Evolutionary conservation across 495 filamentous ascomycete species (phyloP).

Genomic region (Hamigera avellanea): DNA sequence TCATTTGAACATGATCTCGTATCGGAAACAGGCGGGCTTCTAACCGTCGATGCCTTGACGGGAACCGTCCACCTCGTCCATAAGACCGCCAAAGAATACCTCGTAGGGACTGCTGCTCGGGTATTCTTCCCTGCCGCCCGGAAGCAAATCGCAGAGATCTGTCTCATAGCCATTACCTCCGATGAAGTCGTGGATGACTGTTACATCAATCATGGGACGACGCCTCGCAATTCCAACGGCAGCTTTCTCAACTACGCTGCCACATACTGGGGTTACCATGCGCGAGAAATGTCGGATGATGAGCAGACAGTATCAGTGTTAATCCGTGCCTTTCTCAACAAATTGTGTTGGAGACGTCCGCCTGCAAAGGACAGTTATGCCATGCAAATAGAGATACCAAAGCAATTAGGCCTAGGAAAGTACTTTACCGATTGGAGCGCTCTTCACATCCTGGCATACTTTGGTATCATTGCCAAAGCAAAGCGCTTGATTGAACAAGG

Average conservation of each 20-base stretch:
- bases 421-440: conserved; percentile 18
- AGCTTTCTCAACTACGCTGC: conserved; percentile 17
- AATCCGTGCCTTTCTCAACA: conserved; percentile 22
- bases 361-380: conserved; percentile 5
- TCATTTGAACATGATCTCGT: conserved; percentile 13
- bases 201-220: conserved; percentile 9
- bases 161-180: conserved; percentile 12
- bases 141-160: conserved; percentile 20
- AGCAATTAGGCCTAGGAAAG: conserved; percentile 13
- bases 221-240: conserved; percentile 2
- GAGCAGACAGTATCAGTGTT: conserved; percentile 22
- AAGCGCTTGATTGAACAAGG: conserved; percentile 21
- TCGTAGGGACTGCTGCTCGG: conserved; percentile 15
- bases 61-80: conserved; percentile 20
- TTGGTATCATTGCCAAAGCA: conserved; percentile 14
- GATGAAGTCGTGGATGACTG: conserved; percentile 28
- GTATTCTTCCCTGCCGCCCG: conserved; percentile 22
- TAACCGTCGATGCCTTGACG: conserved; percentile 14
- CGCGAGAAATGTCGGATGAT: conserved; percentile 15
- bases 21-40: conserved; percentile 9
- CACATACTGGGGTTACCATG: conserved; percentile 21
- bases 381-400: conserved; percentile 7
- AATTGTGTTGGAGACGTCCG: conserved; percentile 22
- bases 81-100: conserved; percentile 22
- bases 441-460: conserved; percentile 20